These are phyloP conservation scores for Salix udensis DNA, from an alignment of 345 rosid genomes.

Conservation along the genomic window DNA sequence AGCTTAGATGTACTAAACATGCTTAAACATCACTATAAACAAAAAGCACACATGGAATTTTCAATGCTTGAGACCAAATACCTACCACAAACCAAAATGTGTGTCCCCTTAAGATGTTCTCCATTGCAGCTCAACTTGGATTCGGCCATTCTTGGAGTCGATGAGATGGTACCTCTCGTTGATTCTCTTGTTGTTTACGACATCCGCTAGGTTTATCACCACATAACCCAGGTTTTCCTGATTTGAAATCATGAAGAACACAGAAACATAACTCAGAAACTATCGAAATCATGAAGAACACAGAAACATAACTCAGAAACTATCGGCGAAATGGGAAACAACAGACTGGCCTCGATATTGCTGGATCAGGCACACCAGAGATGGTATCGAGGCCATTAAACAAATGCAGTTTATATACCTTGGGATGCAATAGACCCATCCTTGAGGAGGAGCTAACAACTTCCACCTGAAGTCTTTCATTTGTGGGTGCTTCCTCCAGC, in stretches of 20 bases:
- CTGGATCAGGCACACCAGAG: neutral
- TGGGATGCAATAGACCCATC: slow-evolving; percentile 79
- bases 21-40: neutral
- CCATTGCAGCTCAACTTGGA: slow-evolving; percentile 78
- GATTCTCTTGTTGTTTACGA: slow-evolving; percentile 20
- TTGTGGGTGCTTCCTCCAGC: slow-evolving; percentile 71
- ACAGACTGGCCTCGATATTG: neutral
- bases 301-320: neutral
- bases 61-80: neutral
- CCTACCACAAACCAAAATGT: neutral
- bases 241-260: neutral
- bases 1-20: neutral
- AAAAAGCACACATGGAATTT: neutral
- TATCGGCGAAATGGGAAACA: neutral
- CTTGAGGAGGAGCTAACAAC: slow-evolving; percentile 70
- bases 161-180: slow-evolving; percentile 26
- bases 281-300: neutral
- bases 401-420: slow-evolving; percentile 42
- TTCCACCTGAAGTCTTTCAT: slow-evolving; percentile 72
- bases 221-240: slow-evolving; percentile 83
- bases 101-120: slow-evolving; percentile 43
- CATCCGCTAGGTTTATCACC: slow-evolving; percentile 24
- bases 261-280: neutral
- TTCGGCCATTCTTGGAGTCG: slow-evolving; percentile 22
- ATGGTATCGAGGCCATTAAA: neutral